These are phyloP conservation scores for Prunus kanzakura DNA, from an alignment of 306 rosid species.

Conservation along the genomic window DNA sequence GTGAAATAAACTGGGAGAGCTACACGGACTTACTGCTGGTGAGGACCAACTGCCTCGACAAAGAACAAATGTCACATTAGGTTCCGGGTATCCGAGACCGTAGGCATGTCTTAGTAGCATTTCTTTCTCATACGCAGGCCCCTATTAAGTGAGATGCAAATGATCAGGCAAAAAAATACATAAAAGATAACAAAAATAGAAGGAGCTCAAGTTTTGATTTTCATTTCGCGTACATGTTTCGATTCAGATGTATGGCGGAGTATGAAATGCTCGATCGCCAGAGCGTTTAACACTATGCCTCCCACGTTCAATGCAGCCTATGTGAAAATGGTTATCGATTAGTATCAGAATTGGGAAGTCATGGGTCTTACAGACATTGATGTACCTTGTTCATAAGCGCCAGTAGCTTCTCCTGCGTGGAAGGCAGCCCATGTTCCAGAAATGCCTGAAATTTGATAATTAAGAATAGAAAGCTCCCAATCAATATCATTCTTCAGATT, in stretches of 20 bases:
- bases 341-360: background rate
- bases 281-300: constrained; percentile 78
- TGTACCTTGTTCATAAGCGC: constrained; percentile 80
- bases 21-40: constrained; percentile 66
- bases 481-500: background rate
- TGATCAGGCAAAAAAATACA: background rate
- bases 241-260: constrained; percentile 74
- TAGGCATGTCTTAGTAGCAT: constrained; percentile 59
- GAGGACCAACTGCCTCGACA: constrained; percentile 93
- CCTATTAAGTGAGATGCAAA: constrained; percentile 24
- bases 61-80: constrained; percentile 80
- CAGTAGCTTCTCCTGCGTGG: constrained; percentile 62
- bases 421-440: constrained; percentile 79
- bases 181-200: background rate
- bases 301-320: constrained; percentile 90
- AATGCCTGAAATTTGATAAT: constrained; percentile 62
- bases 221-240: constrained; percentile 46
- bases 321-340: constrained; percentile 4
- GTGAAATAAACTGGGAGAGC: background rate
- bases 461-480: background rate
- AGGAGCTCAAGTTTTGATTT: background rate
- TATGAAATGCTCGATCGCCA: constrained; percentile 92
- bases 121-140: constrained; percentile 65
- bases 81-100: constrained; percentile 90
- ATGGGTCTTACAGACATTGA: background rate